Evolutionary conservation across 2,329 filamentous ascomycete genomes (phyloP).

Genomic region (Penicillium sp.): DNA sequence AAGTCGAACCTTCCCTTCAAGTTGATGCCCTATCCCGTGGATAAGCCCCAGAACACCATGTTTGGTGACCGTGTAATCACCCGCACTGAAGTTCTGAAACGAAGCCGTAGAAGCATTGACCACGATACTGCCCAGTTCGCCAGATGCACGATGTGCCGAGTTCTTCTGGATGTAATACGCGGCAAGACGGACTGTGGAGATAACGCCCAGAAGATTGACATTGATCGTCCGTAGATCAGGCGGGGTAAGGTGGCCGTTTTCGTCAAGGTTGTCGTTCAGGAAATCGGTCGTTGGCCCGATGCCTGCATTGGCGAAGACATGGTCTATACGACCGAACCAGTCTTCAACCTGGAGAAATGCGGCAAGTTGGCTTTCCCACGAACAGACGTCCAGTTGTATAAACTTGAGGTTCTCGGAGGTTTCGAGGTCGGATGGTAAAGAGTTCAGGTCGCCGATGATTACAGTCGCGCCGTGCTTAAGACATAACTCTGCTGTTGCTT

Average conservation of each 20-base stretch:
- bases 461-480: slow-evolving; percentile 49
- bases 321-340: slow-evolving; percentile 38
- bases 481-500: slow-evolving; percentile 47
- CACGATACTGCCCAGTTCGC: slow-evolving; percentile 40
- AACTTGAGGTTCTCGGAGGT: slow-evolving; percentile 31
- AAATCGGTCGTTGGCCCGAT: slow-evolving; percentile 43
- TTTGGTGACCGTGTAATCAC: slow-evolving; percentile 49
- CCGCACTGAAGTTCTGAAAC: slow-evolving; percentile 44
- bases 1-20: slow-evolving; percentile 45
- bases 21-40: slow-evolving; percentile 38
- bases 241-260: slow-evolving; percentile 43
- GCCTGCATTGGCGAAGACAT: slow-evolving; percentile 50
- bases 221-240: slow-evolving; percentile 41
- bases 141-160: slow-evolving; percentile 33
- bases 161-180: slow-evolving; percentile 45
- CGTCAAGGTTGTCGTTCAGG: slow-evolving; percentile 42
- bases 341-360: slow-evolving; percentile 47
- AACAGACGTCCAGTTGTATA: slow-evolving; percentile 41
- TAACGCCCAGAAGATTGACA: slow-evolving; percentile 43
- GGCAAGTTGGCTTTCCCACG: slow-evolving; percentile 44
- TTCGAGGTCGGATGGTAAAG: slow-evolving; percentile 26
- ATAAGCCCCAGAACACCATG: slow-evolving; percentile 49
- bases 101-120: slow-evolving; percentile 46
- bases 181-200: slow-evolving; percentile 45
- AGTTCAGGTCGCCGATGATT: slow-evolving; percentile 47